phyloP scores from a whole-genome alignment of 2,329 filamentous ascomycete genomes.

The Aureobasidium sp. region DNA sequence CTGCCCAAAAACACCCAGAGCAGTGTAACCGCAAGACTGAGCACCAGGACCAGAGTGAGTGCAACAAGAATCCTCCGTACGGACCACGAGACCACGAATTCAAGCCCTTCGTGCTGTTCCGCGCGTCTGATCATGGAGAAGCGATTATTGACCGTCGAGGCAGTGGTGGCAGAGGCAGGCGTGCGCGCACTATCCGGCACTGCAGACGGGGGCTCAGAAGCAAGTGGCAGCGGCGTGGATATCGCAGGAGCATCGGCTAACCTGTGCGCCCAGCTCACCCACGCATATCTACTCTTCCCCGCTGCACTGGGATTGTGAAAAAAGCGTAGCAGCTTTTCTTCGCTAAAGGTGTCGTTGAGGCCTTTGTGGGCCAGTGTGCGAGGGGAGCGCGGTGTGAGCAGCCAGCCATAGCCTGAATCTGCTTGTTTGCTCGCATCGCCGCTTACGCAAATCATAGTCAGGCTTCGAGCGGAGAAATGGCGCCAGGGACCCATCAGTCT shows the following conservation, averaged over 20 bases:
- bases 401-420: constrained; percentile 24
- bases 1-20: constrained; percentile 30
- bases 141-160: not conserved
- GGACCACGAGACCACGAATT: constrained; percentile 30
- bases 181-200: not conserved
- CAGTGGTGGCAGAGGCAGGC: not conserved
- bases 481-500: constrained; percentile 21
- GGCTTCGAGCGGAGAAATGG: constrained; percentile 25
- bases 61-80: constrained; percentile 22
- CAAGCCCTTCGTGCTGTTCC: constrained; percentile 26
- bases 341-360: constrained; percentile 29
- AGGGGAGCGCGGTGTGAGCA: constrained; percentile 21
- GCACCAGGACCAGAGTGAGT: constrained; percentile 21
- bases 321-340: constrained; percentile 30
- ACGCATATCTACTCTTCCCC: constrained; percentile 32
- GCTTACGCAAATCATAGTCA: constrained; percentile 23
- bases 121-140: constrained; percentile 7
- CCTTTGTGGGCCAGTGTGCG: constrained; percentile 23
- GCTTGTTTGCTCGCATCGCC: constrained; percentile 20
- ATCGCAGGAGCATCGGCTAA: constrained; percentile 21
- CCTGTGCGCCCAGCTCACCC: constrained; percentile 36
- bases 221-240: not conserved
- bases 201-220: not conserved
- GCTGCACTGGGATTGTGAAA: constrained; percentile 27
- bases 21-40: constrained; percentile 24